Percentiles rank a stretch among this genome's conserved stretches.
Evolutionary conservation across 768 basidiomycete species (phyloP).

Genomic region (Amanita pseudoporphyria): DNA sequence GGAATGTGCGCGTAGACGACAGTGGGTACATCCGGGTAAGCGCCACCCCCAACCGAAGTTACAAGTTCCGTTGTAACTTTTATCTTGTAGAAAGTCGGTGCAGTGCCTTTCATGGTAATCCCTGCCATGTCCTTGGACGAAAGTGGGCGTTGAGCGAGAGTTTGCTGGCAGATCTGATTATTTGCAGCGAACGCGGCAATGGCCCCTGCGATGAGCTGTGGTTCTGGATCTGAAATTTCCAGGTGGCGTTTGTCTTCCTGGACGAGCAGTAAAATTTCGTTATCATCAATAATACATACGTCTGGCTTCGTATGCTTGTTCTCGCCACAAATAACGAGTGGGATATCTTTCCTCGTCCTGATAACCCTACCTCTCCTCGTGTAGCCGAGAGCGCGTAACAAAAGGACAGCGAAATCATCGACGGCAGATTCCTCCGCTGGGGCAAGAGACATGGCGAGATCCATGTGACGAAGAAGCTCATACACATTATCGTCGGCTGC

Average conservation of each 20-base stretch:
- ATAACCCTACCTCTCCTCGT: slow-evolving; percentile 4
- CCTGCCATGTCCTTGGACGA: slow-evolving; percentile 14
- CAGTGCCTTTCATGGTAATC: slow-evolving; percentile 14
- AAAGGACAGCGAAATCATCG: slow-evolving; percentile 21
- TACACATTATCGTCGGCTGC: slow-evolving; percentile 10
- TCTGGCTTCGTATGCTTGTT: slow-evolving; percentile 9
- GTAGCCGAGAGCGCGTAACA: slow-evolving; percentile 19
- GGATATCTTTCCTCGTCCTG: slow-evolving; percentile 17
- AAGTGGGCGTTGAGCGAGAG: too few species aligned
- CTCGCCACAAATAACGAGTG: slow-evolving; percentile 19
- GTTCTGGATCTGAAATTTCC: neutral
- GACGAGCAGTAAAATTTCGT: neutral
- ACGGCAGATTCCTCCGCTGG: slow-evolving; percentile 22
- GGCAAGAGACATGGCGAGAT: slow-evolving; percentile 14
- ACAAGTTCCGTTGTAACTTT: slow-evolving; percentile 13
- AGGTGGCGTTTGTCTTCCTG: neutral
- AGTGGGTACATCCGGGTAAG: slow-evolving; percentile 11
- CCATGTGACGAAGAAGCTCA: slow-evolving; percentile 10
- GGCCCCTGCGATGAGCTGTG: slow-evolving; percentile 1
- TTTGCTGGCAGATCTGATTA: neutral
- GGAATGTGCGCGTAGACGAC: slow-evolving; percentile 7
- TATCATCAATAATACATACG: slow-evolving; percentile 16
- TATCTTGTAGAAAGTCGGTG: slow-evolving; percentile 17
- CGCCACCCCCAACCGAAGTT: slow-evolving; percentile 7
- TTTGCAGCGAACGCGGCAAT: neutral